These are phyloP conservation scores for Hura crepitans DNA, from an alignment of 441 rosid species.

Conservation along the genomic window DNA sequence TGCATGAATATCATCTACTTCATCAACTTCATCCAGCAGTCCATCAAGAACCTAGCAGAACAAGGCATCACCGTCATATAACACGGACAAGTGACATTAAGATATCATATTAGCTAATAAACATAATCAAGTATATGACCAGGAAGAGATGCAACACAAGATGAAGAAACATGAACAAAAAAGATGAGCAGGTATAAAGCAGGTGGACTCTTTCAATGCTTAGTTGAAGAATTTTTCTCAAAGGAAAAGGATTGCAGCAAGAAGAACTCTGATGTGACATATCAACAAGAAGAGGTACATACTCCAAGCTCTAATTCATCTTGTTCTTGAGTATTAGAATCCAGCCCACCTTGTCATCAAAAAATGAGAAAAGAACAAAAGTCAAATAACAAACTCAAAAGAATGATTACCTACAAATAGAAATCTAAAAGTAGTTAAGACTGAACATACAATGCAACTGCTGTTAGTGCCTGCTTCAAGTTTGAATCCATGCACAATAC, in stretches of 20 bases:
- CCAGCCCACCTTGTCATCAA: conserved; percentile 48
- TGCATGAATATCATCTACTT: conserved; percentile 63
- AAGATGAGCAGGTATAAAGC: neutral
- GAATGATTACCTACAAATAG: neutral
- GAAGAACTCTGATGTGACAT: conserved; percentile 4
- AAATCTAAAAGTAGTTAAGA: neutral
- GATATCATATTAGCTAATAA: neutral
- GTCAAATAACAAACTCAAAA: conserved; percentile 11
- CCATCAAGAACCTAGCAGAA: conserved; percentile 72
- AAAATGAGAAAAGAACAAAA: conserved; percentile 13
- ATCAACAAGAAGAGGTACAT: conserved; percentile 34
- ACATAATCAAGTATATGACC: conserved; percentile 9
- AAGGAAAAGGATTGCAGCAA: conserved; percentile 9
- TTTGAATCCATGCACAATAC: neutral
- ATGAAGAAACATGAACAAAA: neutral
- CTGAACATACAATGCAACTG: neutral
- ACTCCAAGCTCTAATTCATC: conserved; percentile 62
- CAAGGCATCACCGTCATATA: conserved; percentile 16
- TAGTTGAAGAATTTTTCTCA: neutral
- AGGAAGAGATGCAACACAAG: conserved; percentile 8
- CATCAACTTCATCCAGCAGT: conserved; percentile 65
- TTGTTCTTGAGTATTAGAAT: conserved; percentile 38
- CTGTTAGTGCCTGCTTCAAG: neutral
- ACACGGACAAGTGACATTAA: neutral
- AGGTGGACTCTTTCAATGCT: neutral